phyloP scores from a whole-genome alignment of 202 grass and related monocot genomes.

The Zizania palustris region DNA sequence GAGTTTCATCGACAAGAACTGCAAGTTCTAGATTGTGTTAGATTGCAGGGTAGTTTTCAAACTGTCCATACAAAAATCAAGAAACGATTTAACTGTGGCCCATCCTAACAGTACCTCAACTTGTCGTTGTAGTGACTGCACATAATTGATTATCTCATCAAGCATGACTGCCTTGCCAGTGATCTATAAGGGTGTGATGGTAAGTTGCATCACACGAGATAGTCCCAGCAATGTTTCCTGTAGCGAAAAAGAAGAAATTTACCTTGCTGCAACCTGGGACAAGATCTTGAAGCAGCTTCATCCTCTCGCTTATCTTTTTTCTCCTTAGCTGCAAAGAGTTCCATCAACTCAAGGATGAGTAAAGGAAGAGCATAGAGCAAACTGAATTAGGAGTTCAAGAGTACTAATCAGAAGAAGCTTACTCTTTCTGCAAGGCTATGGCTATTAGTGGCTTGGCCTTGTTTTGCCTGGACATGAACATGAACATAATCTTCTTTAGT shows the following conservation, averaged over 20 bases:
- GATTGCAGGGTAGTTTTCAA: conserved; percentile 23
- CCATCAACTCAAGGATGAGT: conserved; percentile 47
- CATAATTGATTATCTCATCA: conserved; percentile 99
- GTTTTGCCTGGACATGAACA: conserved; percentile 93
- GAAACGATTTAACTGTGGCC: conserved; percentile 5
- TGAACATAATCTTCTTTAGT: conserved; percentile 82
- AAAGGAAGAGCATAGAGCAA: conserved; percentile 25
- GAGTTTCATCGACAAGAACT: conserved; percentile 98
- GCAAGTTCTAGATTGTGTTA: conserved; percentile 43
- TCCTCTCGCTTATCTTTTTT: conserved; percentile 98
- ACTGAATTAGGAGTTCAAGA: conserved; percentile 30
- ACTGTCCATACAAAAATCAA: not conserved
- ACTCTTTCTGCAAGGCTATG: conserved; percentile 99
- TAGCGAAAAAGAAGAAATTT: conserved; percentile 29
- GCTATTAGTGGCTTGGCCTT: conserved; percentile 91
- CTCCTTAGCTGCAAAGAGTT: conserved; percentile 78
- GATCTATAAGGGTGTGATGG: conserved; percentile 52
- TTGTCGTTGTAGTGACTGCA: conserved; percentile 93
- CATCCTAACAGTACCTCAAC: conserved; percentile 66
- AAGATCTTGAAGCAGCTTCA: conserved; percentile 99
- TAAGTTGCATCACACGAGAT: conserved; percentile 16
- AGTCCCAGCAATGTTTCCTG: conserved; percentile 23
- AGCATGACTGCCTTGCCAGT: conserved; percentile 97
- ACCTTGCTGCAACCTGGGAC: conserved; percentile 99
- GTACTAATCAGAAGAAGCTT: conserved; percentile 46